These are phyloP conservation scores for Pinus albicaulis DNA, from an alignment of 75 land plant genomes.

Conservation along the genomic window DNA sequence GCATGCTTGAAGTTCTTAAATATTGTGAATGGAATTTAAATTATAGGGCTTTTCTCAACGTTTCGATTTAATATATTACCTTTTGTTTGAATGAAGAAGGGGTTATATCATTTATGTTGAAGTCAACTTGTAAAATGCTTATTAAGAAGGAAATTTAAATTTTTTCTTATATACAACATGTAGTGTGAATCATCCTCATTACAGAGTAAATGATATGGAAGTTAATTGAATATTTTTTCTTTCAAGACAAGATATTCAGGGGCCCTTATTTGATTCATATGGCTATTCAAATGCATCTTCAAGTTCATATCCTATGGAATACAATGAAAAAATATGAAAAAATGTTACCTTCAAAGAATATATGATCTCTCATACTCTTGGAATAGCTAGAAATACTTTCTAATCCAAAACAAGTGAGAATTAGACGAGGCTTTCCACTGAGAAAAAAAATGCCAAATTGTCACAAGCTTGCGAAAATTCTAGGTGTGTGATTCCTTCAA, in stretches of 20 bases:
- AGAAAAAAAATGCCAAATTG: background rate
- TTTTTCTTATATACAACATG: background rate
- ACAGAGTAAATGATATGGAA: no score
- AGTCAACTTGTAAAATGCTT: background rate
- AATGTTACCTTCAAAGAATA: background rate
- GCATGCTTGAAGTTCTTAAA: background rate
- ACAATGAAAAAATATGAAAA: background rate
- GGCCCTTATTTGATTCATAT: background rate
- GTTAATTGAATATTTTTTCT: background rate
- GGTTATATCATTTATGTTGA: background rate
- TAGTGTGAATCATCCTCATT: background rate
- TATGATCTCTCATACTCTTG: background rate
- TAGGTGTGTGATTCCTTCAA: background rate
- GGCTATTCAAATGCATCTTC: conserved; percentile 5
- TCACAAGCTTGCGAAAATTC: conserved; percentile 7
- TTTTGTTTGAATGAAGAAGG: background rate
- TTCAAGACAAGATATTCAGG: conserved; percentile 1
- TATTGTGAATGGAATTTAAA: background rate
- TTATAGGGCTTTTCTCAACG: background rate
- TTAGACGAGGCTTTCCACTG: background rate
- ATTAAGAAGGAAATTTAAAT: background rate
- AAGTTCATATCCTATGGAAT: conserved; percentile 7
- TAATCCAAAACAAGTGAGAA: conserved; percentile 4
- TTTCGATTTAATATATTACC: background rate
- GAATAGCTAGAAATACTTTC: background rate